Evolutionary conservation across 495 filamentous ascomycete genomes (phyloP), one percentile per base, ranked within the genome.

Genomic region (Chaetomidium leptoderma): DNA sequence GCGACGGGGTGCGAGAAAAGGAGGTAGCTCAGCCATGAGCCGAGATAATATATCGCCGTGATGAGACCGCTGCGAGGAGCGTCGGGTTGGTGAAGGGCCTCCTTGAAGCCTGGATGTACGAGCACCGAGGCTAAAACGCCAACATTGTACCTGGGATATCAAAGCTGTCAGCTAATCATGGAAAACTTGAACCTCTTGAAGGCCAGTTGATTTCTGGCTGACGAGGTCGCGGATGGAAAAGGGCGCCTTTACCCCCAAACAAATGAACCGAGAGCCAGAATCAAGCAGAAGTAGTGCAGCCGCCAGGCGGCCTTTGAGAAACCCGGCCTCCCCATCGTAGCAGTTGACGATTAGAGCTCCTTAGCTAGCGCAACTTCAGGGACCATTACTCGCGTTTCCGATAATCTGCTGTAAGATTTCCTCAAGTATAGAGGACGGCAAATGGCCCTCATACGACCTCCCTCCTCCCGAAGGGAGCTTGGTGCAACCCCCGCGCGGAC

Each of bases 1-100:
- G 73, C 76, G 0, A 63, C 63, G 0, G 74, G 72, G 44, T 77
- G 74, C 0, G 80, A 77, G 36, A 84, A 49, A 61, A 83, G 81
- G 23, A 83, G 49, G 60, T 83, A 84, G 62, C 75, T 76, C 35
- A 68, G 36, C 74, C 76, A 82, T 10, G 80, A 81, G 40, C 81
- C 81, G 21, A 84, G 63, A 45, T 83, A 82, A 69, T 84, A 82
- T 23, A 81, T 76, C 30, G 75, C 77, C 6, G 80, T 82, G 57
- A 84, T 81, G 27, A 81, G 65, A 1, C 79, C 80, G 33, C 66
- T 78, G 26, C 66, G 59, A 4, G 72, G 66, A 7, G 78, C 71
- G 14, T 69, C 70, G 3, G 73, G 79, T 27, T 72, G 59, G 35
- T 74, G 66, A 17, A 82, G 70, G 0, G 74, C 62, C 26, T 71